Percentiles rank a stretch among this genome's conserved stretches.
phyloP scores from a whole-genome alignment of 2,329 filamentous ascomycete species.

The Colletotrichum gloeosporioides region DNA sequence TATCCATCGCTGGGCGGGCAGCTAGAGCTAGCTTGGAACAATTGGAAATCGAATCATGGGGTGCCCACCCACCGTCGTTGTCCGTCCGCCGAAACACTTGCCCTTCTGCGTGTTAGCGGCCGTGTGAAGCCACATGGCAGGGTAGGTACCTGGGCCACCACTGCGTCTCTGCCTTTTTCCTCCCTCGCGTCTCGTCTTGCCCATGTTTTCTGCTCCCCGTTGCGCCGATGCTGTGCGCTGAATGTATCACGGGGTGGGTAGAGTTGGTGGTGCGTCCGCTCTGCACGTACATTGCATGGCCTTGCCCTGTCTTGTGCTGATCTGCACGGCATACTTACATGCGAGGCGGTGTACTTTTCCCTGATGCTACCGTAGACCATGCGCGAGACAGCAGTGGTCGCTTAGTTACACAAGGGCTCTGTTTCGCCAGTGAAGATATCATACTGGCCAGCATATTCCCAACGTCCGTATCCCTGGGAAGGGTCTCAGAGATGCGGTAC shows the following conservation, averaged over 20 bases:
- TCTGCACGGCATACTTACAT: neutral
- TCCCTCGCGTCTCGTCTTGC: neutral
- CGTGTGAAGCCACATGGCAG: constrained; percentile 8
- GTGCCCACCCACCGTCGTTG: neutral
- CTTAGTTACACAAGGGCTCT: neutral
- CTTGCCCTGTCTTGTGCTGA: neutral
- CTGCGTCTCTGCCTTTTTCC: neutral
- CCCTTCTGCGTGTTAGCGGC: constrained; percentile 14
- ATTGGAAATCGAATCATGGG: neutral
- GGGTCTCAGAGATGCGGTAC: neutral
- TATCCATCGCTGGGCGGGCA: neutral
- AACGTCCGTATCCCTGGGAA: neutral
- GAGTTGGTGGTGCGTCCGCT: neutral
- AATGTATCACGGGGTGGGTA: neutral
- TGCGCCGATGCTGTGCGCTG: neutral
- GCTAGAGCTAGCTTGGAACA: neutral
- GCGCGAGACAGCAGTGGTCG: neutral
- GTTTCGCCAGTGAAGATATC: neutral
- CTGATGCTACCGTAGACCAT: neutral
- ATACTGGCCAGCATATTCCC: neutral
- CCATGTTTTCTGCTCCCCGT: neutral
- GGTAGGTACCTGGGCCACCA: neutral
- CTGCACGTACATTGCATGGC: neutral
- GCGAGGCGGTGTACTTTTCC: neutral
- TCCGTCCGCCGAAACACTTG: constrained; percentile 12